A percentile compares a stretch with the other conserved stretches of the same genome.
These are phyloP conservation scores for Choiromyces venosus DNA, from an alignment of 495 filamentous ascomycete species.

Conservation along the genomic window DNA sequence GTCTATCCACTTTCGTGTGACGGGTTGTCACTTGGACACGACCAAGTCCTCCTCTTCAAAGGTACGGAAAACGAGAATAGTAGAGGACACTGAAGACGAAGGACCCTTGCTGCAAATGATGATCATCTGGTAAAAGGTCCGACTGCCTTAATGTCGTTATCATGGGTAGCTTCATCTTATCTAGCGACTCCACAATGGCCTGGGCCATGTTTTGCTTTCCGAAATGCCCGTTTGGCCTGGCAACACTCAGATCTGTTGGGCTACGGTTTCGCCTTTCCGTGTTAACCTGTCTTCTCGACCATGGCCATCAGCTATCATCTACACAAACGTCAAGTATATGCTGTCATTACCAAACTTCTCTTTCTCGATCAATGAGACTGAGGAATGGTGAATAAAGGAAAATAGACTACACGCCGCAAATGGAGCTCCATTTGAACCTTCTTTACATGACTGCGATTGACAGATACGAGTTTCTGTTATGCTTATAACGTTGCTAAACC, in stretches of 20 bases:
- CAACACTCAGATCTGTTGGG: conserved; percentile 16
- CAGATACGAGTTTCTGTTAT: conserved; percentile 10
- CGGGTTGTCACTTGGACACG: conserved; percentile 5
- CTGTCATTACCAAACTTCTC: conserved; percentile 28
- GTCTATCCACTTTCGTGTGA: neutral
- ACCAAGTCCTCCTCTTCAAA: conserved; percentile 22
- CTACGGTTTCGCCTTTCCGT: conserved; percentile 8
- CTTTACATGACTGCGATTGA: conserved; percentile 10
- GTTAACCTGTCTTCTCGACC: neutral
- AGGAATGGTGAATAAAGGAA: conserved; percentile 37
- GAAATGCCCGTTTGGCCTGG: conserved; percentile 20
- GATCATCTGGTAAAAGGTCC: conserved; percentile 40
- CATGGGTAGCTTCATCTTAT: conserved; percentile 22
- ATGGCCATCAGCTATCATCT: conserved; percentile 25
- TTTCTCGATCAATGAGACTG: conserved; percentile 23
- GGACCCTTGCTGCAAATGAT: conserved; percentile 32
- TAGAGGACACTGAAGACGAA: conserved; percentile 15
- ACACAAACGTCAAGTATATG: conserved; percentile 27
- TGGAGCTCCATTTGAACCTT: conserved; percentile 34
- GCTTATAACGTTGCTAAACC: conserved; percentile 29
- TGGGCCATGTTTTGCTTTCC: conserved; percentile 18
- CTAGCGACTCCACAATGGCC: conserved; percentile 13
- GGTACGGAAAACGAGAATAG: conserved; percentile 18
- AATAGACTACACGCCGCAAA: conserved; percentile 35
- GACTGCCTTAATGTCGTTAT: conserved; percentile 31